Conservation (phyloP, 768 basidiomycete species). For the Rhodotorula graminis region DNA sequence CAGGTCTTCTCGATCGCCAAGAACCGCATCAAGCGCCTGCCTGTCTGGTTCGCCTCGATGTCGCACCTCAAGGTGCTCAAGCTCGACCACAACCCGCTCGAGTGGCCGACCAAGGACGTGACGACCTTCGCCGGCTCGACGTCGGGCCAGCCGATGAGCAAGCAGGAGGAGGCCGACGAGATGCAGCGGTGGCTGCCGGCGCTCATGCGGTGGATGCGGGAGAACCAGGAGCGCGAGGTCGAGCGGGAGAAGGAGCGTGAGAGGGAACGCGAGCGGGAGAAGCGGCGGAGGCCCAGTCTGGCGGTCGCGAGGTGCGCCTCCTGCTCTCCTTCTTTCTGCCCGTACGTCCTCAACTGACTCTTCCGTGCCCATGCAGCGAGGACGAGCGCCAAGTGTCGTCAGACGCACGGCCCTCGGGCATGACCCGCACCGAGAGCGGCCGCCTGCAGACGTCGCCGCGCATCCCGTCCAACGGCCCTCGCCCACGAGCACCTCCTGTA, state of each 20-base stretch:
- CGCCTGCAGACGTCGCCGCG: constrained; percentile 10
- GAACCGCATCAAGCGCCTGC: constrained; percentile 76
- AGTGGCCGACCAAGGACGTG: constrained; percentile 75
- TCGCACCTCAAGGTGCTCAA: constrained; percentile 69
- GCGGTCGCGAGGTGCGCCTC: constrained; percentile 10
- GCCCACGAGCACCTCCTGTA: not conserved
- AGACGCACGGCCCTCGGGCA: not conserved
- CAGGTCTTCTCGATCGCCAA: constrained; percentile 81
- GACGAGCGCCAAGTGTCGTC: constrained; percentile 6
- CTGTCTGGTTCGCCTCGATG: constrained; percentile 71
- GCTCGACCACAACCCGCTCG: constrained; percentile 83
- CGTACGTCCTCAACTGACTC: not conserved
- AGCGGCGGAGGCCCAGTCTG: constrained; percentile 9
- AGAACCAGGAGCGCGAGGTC: constrained; percentile 18
- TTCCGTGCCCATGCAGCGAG: constrained; percentile 2
- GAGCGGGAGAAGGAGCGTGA: constrained; percentile 19
- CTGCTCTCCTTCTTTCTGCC: not conserved
- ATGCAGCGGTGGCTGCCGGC: constrained; percentile 65
- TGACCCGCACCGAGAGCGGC: constrained; percentile 25
- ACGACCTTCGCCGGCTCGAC: constrained; percentile 18
- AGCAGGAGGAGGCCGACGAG: constrained; percentile 53
- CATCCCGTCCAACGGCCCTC: not conserved
- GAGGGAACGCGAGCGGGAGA: constrained; percentile 3
- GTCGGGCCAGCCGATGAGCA: constrained; percentile 37
- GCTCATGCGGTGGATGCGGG: constrained; percentile 27